Percentiles rank a stretch among this genome's conserved stretches.
Conservation (phyloP, 768 basidiomycete species). For the Heimioporus sp. region DNA sequence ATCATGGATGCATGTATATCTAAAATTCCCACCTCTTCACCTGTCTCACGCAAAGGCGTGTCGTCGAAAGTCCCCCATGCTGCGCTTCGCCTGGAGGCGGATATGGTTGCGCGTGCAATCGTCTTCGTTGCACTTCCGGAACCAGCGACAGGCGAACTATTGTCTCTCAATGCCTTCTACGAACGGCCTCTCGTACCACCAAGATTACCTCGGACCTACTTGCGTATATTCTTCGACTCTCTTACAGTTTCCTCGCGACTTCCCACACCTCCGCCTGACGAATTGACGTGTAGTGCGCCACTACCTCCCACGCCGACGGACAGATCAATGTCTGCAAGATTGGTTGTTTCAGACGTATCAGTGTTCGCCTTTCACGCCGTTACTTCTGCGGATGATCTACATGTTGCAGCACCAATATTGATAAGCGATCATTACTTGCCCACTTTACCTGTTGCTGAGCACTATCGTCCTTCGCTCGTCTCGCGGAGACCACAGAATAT, state of each 20-base stretch:
- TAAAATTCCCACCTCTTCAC: constrained; percentile 17
- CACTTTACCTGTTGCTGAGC: constrained; percentile 49
- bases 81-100: constrained; percentile 33
- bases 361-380: constrained; percentile 47
- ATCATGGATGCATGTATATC: constrained; percentile 35
- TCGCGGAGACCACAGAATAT: constrained; percentile 19
- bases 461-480: constrained; percentile 40
- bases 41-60: constrained; percentile 8
- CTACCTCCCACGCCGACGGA: not conserved
- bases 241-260: constrained; percentile 18
- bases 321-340: constrained; percentile 11
- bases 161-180: constrained; percentile 44
- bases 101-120: constrained; percentile 42
- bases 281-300: not conserved
- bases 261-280: constrained; percentile 5
- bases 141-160: constrained; percentile 1
- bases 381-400: constrained; percentile 17
- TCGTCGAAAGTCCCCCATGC: constrained; percentile 18
- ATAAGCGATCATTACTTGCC: constrained; percentile 70
- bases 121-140: constrained; percentile 47
- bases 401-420: constrained; percentile 59
- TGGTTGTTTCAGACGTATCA: constrained; percentile 48
- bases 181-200: constrained; percentile 60
- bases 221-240: constrained; percentile 51
- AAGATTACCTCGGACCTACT: constrained; percentile 44